Evolutionary conservation across 257 asterid species (phyloP).

Genomic region (Thymus mandschuricus): DNA sequence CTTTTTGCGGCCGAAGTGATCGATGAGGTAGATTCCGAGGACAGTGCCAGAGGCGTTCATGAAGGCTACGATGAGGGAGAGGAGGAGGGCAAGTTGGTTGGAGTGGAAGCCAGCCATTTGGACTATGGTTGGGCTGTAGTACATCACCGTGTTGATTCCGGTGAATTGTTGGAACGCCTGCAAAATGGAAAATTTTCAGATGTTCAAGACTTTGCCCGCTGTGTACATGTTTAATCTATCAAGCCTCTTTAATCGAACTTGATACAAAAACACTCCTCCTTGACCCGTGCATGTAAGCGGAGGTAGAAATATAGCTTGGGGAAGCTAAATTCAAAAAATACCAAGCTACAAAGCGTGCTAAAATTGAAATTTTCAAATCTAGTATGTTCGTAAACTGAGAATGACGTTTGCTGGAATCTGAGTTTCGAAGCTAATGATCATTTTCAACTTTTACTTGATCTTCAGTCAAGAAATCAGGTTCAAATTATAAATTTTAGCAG

Average conservation of each 20-base stretch:
- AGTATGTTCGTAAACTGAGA: too few species aligned
- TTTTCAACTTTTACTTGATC: background rate
- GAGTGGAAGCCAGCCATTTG: slow-evolving; percentile 96
- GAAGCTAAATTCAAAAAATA: too few species aligned
- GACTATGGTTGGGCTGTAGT: slow-evolving; percentile 89
- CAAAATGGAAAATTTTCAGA: slow-evolving; percentile 26
- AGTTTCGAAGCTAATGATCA: background rate
- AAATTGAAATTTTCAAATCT: too few species aligned
- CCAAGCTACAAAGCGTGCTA: too few species aligned
- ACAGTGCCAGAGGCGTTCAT: slow-evolving; percentile 80
- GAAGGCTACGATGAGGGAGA: slow-evolving; percentile 73
- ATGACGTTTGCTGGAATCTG: background rate
- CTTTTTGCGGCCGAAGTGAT: slow-evolving; percentile 74
- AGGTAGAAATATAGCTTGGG: too few species aligned
- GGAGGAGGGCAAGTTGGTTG: slow-evolving; percentile 79
- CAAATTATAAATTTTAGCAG: background rate
- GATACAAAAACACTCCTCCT: background rate
- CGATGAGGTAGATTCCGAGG: slow-evolving; percentile 84
- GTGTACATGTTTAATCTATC: background rate
- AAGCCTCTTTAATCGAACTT: background rate
- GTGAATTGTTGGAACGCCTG: slow-evolving; percentile 98
- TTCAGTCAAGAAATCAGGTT: background rate
- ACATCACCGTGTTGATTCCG: slow-evolving; percentile 93
- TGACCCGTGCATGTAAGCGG: too few species aligned
- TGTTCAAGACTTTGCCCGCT: background rate